Conservation (phyloP, 768 basidiomycete species). For the Mycena vitilis region DNA sequence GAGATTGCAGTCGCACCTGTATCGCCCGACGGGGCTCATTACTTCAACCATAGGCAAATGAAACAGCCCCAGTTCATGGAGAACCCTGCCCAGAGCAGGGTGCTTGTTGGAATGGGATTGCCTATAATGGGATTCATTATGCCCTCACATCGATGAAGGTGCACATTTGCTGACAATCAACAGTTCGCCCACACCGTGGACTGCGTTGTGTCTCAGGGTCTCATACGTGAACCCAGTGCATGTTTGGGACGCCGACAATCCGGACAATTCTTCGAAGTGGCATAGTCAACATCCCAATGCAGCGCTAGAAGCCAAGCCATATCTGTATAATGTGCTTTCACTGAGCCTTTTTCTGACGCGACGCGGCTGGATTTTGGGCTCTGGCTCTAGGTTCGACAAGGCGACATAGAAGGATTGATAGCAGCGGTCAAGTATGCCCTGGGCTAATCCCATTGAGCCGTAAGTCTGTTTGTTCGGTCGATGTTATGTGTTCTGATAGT, state of each 20-base stretch:
- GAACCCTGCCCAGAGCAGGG: constrained; percentile 4
- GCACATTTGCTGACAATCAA: neutral
- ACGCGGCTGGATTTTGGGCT: too few species aligned
- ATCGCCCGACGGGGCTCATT: neutral
- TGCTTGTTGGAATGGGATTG: constrained; percentile 25
- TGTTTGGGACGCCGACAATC: constrained; percentile 16
- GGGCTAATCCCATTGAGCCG: constrained; percentile 18
- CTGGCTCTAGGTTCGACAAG: constrained; percentile 19
- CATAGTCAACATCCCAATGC: constrained; percentile 15
- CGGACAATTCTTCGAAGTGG: constrained; percentile 12
- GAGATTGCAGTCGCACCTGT: neutral
- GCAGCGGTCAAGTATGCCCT: constrained; percentile 24
- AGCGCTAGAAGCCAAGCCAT: constrained; percentile 12
- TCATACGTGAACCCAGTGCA: constrained; percentile 26
- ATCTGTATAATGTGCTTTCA: constrained; percentile 28
- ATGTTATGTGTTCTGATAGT: neutral
- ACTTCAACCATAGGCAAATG: neutral
- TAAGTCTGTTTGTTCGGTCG: neutral
- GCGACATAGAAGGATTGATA: constrained; percentile 23
- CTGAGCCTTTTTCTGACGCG: too few species aligned
- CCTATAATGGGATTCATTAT: constrained; percentile 16
- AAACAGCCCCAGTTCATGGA: neutral
- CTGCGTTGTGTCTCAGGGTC: constrained; percentile 25
- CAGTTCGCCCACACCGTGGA: constrained; percentile 32
- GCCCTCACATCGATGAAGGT: too few species aligned